Evolutionary conservation across 495 filamentous ascomycete species (phyloP).

Genomic region (Neurospora terricola): DNA sequence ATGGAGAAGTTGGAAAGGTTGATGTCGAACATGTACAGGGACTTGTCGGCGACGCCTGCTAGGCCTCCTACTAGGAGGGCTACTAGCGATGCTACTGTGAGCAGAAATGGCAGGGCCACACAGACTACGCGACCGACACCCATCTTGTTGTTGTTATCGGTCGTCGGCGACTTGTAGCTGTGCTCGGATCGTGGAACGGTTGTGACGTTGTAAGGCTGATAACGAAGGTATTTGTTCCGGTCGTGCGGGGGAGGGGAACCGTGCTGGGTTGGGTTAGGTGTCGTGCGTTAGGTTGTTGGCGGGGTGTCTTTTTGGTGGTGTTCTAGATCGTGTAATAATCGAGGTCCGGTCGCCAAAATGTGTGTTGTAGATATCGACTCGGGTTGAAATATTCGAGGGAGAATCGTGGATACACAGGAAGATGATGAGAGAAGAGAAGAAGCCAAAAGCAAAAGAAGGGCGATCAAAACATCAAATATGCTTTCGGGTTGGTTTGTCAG

Average conservation of each 20-base stretch:
- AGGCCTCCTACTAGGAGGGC: slow-evolving; percentile 63
- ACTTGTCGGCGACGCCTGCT: slow-evolving; percentile 58
- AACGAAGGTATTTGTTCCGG: background rate
- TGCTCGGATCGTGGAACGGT: background rate
- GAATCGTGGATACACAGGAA: background rate
- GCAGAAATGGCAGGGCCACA: slow-evolving; percentile 68
- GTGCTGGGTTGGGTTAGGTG: background rate
- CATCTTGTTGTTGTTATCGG: slow-evolving; percentile 12
- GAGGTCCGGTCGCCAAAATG: background rate
- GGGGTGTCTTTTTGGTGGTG: background rate
- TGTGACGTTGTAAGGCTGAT: background rate
- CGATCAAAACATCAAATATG: background rate
- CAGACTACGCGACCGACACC: slow-evolving; percentile 62
- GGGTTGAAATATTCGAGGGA: background rate
- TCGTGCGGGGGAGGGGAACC: background rate
- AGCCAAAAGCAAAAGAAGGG: background rate
- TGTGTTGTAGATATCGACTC: background rate
- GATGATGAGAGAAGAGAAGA: background rate
- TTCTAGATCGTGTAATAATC: background rate
- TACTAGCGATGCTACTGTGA: slow-evolving; percentile 63
- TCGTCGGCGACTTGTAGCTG: background rate
- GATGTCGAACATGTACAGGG: slow-evolving; percentile 67
- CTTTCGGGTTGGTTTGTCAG: background rate
- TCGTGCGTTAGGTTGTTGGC: background rate
- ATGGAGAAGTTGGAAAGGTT: slow-evolving; percentile 40